Evolutionary conservation across 805 yeast species (phyloP).

Genomic region (Spathaspora hagerdaliae): DNA sequence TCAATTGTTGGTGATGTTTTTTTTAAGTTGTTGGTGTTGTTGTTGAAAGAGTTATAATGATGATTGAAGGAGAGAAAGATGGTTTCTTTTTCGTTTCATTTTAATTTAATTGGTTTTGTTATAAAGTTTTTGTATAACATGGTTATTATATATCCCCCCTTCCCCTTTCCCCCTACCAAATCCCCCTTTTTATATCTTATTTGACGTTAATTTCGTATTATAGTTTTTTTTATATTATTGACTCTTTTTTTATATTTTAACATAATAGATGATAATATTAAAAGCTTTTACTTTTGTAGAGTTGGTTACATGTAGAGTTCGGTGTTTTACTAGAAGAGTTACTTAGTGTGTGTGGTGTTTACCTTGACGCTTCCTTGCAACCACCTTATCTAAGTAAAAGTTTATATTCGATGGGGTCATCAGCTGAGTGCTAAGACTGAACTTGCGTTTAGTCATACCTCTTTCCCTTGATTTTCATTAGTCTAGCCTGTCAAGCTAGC

Average conservation of each 20-base stretch:
- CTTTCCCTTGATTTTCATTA: no score
- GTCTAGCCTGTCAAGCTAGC: no score
- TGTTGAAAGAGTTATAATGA: not conserved
- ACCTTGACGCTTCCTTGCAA: no score
- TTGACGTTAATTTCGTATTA: conserved; percentile 27
- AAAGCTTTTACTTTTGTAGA: not conserved
- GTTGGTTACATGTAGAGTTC: no score
- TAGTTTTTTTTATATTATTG: conserved; percentile 8
- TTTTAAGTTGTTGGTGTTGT: not conserved
- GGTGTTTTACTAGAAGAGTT: no score
- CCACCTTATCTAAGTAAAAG: no score
- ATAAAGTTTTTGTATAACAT: not conserved
- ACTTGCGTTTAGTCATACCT: no score
- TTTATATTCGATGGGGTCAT: no score
- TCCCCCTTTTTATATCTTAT: conserved; percentile 7
- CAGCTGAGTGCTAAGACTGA: no score
- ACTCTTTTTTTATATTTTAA: conserved; percentile 5
- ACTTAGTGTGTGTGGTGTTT: no score
- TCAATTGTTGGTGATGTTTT: not conserved
- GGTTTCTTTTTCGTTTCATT: not conserved
- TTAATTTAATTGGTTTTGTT: not conserved
- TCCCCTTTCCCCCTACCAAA: conserved; percentile 1
- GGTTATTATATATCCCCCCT: not conserved
- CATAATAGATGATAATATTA: conserved; percentile 23
- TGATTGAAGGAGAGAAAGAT: not conserved